phyloP scores from a whole-genome alignment of 2,329 filamentous ascomycete genomes.

The Chalaropsis ovoidea region DNA sequence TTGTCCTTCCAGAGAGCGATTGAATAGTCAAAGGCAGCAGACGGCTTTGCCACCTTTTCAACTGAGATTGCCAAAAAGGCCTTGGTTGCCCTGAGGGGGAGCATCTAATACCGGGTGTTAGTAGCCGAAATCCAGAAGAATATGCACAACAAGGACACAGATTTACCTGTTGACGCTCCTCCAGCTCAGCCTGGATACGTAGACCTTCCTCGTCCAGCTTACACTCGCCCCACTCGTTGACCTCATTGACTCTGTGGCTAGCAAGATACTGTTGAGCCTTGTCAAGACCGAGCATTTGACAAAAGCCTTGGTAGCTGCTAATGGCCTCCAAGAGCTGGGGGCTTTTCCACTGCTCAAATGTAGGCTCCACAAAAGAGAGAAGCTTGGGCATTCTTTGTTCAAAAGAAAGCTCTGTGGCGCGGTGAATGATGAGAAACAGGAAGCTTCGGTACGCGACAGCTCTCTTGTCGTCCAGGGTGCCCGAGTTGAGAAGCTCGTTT shows the following conservation, averaged over 20 bases:
- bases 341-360: constrained; percentile 70
- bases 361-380: constrained; percentile 67
- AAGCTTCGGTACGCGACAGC: constrained; percentile 81
- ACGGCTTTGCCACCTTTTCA: constrained; percentile 70
- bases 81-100: constrained; percentile 81
- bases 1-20: constrained; percentile 75
- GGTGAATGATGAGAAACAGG: constrained; percentile 87
- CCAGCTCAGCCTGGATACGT: constrained; percentile 65
- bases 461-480: constrained; percentile 68
- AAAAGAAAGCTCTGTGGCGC: constrained; percentile 63
- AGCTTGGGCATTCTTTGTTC: constrained; percentile 62
- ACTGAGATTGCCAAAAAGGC: constrained; percentile 87
- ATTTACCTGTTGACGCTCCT: constrained; percentile 55
- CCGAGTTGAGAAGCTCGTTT: constrained; percentile 64
- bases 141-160: too few species aligned
- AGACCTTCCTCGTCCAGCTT: constrained; percentile 70
- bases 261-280: constrained; percentile 72
- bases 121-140: too few species aligned
- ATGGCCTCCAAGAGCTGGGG: constrained; percentile 57
- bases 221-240: constrained; percentile 73
- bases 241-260: constrained; percentile 58
- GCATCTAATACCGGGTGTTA: constrained; percentile 35
- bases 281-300: constrained; percentile 65
- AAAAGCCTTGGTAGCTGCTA: constrained; percentile 70
- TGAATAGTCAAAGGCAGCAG: constrained; percentile 63